Percentiles rank a stretch among this genome's conserved stretches.
Conservation (phyloP, 2,329 filamentous ascomycete species). For the Fusarium domesticum region DNA sequence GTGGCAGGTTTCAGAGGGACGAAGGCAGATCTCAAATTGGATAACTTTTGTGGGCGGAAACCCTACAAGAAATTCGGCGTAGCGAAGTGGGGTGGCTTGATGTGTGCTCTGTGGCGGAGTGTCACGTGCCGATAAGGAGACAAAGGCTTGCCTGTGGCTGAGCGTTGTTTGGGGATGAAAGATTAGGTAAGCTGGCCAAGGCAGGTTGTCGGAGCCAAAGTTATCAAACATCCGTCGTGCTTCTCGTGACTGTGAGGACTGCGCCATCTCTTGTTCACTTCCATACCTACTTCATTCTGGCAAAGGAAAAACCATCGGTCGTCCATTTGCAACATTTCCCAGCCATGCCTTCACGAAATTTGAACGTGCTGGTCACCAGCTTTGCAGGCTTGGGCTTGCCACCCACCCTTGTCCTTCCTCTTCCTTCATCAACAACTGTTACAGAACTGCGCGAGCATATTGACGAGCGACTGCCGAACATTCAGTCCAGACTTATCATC, state of each 20-base stretch:
- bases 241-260: slow-evolving; percentile 10
- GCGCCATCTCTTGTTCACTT: background rate
- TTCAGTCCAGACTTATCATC: slow-evolving; percentile 64
- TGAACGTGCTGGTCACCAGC: slow-evolving; percentile 83
- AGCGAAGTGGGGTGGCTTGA: slow-evolving; percentile 35
- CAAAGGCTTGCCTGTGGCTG: slow-evolving; percentile 2
- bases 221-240: slow-evolving; percentile 3
- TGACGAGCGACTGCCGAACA: slow-evolving; percentile 57
- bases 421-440: slow-evolving; percentile 63
- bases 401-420: slow-evolving; percentile 74
- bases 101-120: slow-evolving; percentile 5
- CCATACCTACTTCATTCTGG: too few relatives aligned
- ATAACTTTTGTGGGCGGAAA: slow-evolving; percentile 47
- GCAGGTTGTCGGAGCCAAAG: slow-evolving; percentile 18
- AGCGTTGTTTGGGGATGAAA: background rate
- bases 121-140: slow-evolving; percentile 35
- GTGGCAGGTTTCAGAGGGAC: slow-evolving; percentile 39
- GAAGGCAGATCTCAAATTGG: slow-evolving; percentile 42
- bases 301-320: background rate
- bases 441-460: slow-evolving; percentile 64
- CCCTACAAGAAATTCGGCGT: slow-evolving; percentile 38
- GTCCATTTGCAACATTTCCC: background rate
- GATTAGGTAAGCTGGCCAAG: background rate
- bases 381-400: slow-evolving; percentile 82
- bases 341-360: slow-evolving; percentile 53